Base-by-base conservation (phyloP, 768 basidiomycete genomes). In the Boletus edulis region DNA sequence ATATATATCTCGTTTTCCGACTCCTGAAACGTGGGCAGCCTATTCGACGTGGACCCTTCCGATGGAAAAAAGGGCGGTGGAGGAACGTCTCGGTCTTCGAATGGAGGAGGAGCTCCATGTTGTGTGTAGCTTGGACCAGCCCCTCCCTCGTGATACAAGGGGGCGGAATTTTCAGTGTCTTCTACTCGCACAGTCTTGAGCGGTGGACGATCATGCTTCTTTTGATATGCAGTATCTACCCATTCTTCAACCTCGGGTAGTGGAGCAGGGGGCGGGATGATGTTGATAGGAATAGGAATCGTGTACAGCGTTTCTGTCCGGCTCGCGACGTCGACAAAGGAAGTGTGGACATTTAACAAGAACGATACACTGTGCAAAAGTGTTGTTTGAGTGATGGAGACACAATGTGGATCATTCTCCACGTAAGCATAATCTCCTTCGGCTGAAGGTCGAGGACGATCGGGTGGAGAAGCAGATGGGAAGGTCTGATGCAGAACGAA, bases 151-250 rank as follows among this genome's bases (percentile, higher is more conserved):
- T 84, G 81, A 66, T 89, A 90, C 62, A 78, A 77, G 41, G 88
- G 89, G 11, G 80, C 81, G 3, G 75, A 75, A 34, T 73, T 62
- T 35, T 91, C 89, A 15, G 58, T 55, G 48, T 92, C 91, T 52
- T 90, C 89, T 37, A 79, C 72, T 49, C 91, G 76, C 37, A 84
- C 79, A 0, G 91, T 94, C 63, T 76, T 82, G 4, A 78, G 68
- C 2, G 91, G 91, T 8, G 91, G 91, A 3, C 81, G 80, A 62
- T 94, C 91, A 61, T 93, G 91, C 67, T 94, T 94, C 77, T 94
- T 94, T 62, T 82, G 84, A 69, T 94, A 94, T 8, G 87, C 89
- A 31, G 78, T 79, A 57, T 89, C 89, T 20, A 90, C 71, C 50
- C 82, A 81, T 51, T 77, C 79, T n/a, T 87, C 86, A 5, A 89